These are phyloP conservation scores for Wickerhamiella hasegawae DNA, from an alignment of 805 yeast species.

Conservation along the genomic window DNA sequence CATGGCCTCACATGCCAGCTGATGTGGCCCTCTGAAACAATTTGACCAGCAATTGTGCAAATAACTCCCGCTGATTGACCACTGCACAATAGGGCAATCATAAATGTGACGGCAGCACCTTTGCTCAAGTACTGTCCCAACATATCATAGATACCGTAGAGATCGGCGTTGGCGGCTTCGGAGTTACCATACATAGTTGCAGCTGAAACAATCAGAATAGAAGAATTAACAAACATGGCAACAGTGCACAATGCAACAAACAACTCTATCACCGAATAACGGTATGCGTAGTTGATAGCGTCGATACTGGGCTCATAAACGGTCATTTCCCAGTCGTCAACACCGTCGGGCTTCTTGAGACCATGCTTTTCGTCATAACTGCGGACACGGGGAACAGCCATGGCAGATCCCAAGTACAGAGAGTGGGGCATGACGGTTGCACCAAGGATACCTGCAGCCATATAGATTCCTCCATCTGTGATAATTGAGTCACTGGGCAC, in stretches of 20 bases:
- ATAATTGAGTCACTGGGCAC: constrained; percentile 35
- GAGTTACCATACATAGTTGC: constrained; percentile 55
- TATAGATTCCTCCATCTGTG: constrained; percentile 51
- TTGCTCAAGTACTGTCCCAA: constrained; percentile 47
- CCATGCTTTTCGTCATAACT: constrained; percentile 65
- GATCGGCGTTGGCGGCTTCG: constrained; percentile 58
- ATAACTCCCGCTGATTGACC: constrained; percentile 89
- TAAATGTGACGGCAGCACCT: constrained; percentile 70
- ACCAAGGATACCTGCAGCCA: constrained; percentile 75
- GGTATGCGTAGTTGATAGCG: constrained; percentile 61
- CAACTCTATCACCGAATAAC: constrained; percentile 58
- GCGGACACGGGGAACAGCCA: constrained; percentile 71
- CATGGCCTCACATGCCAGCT: constrained; percentile 72
- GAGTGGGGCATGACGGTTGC: constrained; percentile 96
- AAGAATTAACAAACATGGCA: constrained; percentile 74
- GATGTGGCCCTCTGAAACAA: constrained; percentile 81
- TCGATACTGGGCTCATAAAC: constrained; percentile 52
- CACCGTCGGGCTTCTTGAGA: constrained; percentile 13
- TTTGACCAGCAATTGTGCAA: constrained; percentile 86
- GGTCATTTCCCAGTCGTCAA: constrained; percentile 23
- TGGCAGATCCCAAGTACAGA: constrained; percentile 71
- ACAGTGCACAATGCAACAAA: constrained; percentile 55
- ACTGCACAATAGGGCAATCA: constrained; percentile 66
- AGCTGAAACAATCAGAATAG: constrained; percentile 72
- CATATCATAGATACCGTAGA: constrained; percentile 58